phyloP scores from a whole-genome alignment of 768 basidiomycete species.

The Ephemerocybe angulata region DNA sequence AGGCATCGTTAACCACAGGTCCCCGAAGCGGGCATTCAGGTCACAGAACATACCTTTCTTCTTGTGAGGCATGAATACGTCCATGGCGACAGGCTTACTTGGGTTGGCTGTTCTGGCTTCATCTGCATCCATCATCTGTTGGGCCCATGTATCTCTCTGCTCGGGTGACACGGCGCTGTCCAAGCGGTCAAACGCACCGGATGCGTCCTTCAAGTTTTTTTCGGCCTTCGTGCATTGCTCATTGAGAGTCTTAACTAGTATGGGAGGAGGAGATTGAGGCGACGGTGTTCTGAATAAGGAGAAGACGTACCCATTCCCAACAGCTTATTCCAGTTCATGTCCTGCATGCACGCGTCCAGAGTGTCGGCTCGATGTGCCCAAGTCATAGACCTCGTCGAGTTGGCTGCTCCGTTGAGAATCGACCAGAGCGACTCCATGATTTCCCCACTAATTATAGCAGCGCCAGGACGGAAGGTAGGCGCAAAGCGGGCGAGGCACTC shows the following conservation, averaged over 20 bases:
- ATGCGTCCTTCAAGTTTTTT: too few species aligned
- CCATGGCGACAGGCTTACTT: not conserved
- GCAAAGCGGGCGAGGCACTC: constrained; percentile 22
- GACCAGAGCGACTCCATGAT: constrained; percentile 20
- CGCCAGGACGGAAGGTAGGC: constrained; percentile 6
- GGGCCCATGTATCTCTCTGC: not conserved
- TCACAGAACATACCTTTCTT: not conserved
- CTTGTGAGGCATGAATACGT: not conserved
- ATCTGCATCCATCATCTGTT: not conserved
- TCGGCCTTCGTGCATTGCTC: not conserved
- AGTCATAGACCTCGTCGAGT: constrained; percentile 7
- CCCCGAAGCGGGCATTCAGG: not conserved
- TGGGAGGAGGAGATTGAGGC: not conserved
- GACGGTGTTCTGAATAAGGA: not conserved
- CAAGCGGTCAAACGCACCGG: too few species aligned
- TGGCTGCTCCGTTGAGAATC: constrained; percentile 9
- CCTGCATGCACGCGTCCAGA: constrained; percentile 20
- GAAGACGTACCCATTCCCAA: constrained; percentile 12
- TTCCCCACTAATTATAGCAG: constrained; percentile 11
- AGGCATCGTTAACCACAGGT: not conserved
- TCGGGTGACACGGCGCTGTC: too few species aligned
- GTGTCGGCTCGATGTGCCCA: constrained; percentile 14
- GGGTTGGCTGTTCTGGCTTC: not conserved
- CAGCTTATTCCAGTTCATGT: constrained; percentile 24
- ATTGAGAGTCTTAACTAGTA: not conserved